Evolutionary conservation across 202 grass and related monocot species (phyloP).

Genomic region (Zoysia matrella): DNA sequence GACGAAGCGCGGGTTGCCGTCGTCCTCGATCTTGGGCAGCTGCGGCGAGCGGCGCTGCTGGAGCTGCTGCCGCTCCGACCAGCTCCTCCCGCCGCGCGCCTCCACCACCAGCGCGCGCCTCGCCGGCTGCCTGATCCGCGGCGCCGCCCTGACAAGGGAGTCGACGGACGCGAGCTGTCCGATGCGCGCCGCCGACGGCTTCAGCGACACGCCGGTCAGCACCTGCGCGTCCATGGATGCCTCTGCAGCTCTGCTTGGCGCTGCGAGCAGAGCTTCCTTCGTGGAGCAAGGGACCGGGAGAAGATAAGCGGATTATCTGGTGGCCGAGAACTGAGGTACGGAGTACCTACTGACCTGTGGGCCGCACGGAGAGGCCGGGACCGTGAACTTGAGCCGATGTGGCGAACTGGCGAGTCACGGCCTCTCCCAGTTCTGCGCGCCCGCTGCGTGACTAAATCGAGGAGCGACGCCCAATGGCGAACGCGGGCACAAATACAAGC

Average conservation of each 20-base stretch:
- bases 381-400: too few relatives aligned
- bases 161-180: constrained; percentile 34
- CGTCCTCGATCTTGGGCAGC: constrained; percentile 85
- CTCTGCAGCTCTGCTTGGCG: constrained; percentile 8
- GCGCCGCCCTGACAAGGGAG: constrained; percentile 6
- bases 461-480: too few relatives aligned
- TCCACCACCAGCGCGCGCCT: constrained; percentile 62
- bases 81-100: constrained; percentile 63
- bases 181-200: constrained; percentile 27
- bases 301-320: constrained; percentile 39
- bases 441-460: too few relatives aligned
- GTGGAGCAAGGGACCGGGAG: background rate
- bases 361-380: too few relatives aligned
- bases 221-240: constrained; percentile 41
- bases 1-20: constrained; percentile 82
- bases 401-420: too few relatives aligned
- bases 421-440: too few relatives aligned
- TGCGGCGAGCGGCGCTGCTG: constrained; percentile 50
- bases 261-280: background rate
- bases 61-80: constrained; percentile 56
- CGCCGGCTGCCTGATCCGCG: constrained; percentile 22
- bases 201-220: constrained; percentile 52
- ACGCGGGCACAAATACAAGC: too few relatives aligned
- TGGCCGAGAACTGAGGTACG: too few relatives aligned
- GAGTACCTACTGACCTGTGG: too few relatives aligned